phyloP scores from a whole-genome alignment of 768 basidiomycete species.

The Kwoniella europaea region DNA sequence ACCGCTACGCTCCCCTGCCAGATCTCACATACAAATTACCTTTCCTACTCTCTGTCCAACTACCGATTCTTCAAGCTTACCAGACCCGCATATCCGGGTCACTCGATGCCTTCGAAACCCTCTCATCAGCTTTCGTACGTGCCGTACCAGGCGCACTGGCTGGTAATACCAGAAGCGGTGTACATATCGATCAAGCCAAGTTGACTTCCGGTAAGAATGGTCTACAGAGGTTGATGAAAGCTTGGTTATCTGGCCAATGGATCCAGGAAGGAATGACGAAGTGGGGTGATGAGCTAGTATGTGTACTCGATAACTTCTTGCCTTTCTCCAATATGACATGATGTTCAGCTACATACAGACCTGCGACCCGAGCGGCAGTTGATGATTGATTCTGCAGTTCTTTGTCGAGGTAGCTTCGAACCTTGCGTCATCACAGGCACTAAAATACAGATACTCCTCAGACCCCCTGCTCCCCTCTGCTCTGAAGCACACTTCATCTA shows the following conservation, averaged over 20 bases:
- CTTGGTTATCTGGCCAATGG: constrained; percentile 78
- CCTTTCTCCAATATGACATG: background rate
- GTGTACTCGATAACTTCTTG: constrained; percentile 56
- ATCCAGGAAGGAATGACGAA: constrained; percentile 70
- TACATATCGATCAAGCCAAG: constrained; percentile 64
- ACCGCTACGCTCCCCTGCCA: constrained; percentile 89
- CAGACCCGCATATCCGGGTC: constrained; percentile 77
- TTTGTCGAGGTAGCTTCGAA: constrained; percentile 81
- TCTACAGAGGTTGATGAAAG: constrained; percentile 80
- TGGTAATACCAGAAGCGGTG: constrained; percentile 63
- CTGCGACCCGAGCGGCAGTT: background rate
- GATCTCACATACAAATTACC: constrained; percentile 74
- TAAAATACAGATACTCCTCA: constrained; percentile 28
- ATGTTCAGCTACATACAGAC: background rate
- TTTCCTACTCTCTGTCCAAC: constrained; percentile 82
- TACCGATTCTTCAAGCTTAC: constrained; percentile 81
- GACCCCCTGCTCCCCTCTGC: constrained; percentile 32
- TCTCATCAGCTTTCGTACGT: constrained; percentile 83
- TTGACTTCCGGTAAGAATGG: constrained; percentile 85
- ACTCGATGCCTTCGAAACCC: constrained; percentile 89
- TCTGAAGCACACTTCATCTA: constrained; percentile 17
- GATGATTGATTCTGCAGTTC: constrained; percentile 64
- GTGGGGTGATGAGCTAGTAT: constrained; percentile 90
- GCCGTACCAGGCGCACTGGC: constrained; percentile 87
- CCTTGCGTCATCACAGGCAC: constrained; percentile 13